Evolutionary conservation across 345 rosid genomes (phyloP), one percentile per base, ranked within the genome.

Genomic region (Conringia planisiliqua): DNA sequence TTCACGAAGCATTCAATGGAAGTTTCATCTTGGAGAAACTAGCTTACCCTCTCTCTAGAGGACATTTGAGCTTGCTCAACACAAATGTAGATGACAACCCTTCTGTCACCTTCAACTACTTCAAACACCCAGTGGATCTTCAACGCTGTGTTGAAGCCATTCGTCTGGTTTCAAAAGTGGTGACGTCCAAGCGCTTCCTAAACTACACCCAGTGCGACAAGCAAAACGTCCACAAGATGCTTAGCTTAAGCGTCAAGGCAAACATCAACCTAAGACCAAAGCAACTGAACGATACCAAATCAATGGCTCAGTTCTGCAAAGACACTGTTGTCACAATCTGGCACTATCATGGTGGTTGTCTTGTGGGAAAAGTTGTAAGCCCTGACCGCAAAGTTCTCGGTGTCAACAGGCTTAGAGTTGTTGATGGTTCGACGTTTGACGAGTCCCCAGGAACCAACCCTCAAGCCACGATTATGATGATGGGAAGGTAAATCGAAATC

Each of bases 381-480:
- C 70, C 71, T 22, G 74, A 86, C 61, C 66, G 69, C 56, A 83
- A 73, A 76, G 93, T 96, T 75, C 84, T 90, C 48, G 96, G 96
- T 11, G 87, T 88, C 20, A 47, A 68, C 5, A 81, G 85, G 86
- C 92, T 96, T 44, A 85, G 98, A 5, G 74, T 92, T 14, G 85
- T 96, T 5, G 99, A 96, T 78, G 97, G 93, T 5, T 96, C 99
- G 0, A 85, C 86, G 3, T 92, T 86, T 66, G 62, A 74, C 11
- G 88, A 86, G 64, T 92, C 99, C 14, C 99, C 99, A 0, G 99
- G 99, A 62, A 92, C 99, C 63, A 96, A 96, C 82, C 98, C 99
- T 72, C 99, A 96, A 72, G 99, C 82, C 71, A 96, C 99, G 1
- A 81, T 96, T 80, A 69, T 96, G 89, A 96, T 92, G 98, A 87